Evolutionary conservation across 2,329 filamentous ascomycete genomes (phyloP), one percentile per base, ranked within the genome.

Genomic region (Plectosphaerella sp.): DNA sequence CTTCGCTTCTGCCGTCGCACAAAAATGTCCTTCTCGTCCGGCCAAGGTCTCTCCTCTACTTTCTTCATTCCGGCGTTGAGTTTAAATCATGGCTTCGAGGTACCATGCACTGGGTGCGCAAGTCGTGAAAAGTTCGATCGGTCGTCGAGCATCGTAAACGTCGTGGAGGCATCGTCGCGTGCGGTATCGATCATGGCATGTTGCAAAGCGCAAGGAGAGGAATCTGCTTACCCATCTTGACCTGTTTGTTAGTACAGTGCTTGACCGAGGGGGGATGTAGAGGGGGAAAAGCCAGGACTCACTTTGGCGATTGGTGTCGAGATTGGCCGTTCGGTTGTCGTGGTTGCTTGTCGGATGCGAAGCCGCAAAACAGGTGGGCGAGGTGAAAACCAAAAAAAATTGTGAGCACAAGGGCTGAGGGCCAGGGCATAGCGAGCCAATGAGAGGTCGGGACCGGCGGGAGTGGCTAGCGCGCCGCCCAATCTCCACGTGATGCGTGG

Each of bases 191-290:
- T 43, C 9, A 33, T 33, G 28, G 28, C 28, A 33, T 33, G 28
- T 33, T 33, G 28, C 28, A 12, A 33, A 33, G 28, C 28, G 28
- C 28, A 33, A 33, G 2, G 59, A 54, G 54, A 53, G 55, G 55
- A 67, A 57, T 54, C 35, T 62, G 67, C 80, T 83, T 83, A 84
- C 81, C 80, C 81, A 84, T 84, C 80, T 84, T 68, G 58, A 58
- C 28, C 28, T 57, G 52, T 42, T 57, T 61, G 68, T 78, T 66
- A 78, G 73, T 65, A 61, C 51, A 54, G 28, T 33, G 28, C 28
- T 33, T 33, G 28, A 33, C 28, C 28, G 28, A 33, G 28, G 28
- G 28, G 28, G 28, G 28, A 33, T 33, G 39, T 18, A n/a, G 48
- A 49, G 18, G 39, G 25, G 37, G 46, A 48, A 37, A 39, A 14